Evolutionary conservation across 2,329 filamentous ascomycete species (phyloP), one percentile per base, ranked within the genome.

Genomic region (Akanthomyces lecanii): DNA sequence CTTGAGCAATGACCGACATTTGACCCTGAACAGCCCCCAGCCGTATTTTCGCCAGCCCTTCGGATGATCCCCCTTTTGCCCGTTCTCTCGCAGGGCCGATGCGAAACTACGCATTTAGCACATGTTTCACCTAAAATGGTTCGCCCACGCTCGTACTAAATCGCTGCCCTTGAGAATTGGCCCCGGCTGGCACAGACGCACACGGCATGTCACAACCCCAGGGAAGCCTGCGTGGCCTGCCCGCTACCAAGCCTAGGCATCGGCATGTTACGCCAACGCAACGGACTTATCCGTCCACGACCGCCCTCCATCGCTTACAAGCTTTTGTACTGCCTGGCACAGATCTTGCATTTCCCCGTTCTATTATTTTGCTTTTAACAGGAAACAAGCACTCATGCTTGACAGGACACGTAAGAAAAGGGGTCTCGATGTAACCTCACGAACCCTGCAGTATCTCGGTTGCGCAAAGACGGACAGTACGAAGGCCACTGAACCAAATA

Each of bases 101-200:
- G 58, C 50, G 50, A 61, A 61, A 61, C 58, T 42, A 28, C 50
- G 58, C 48, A 60, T 44, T 36, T 45, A 45, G 28, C 23, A 30
- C 33, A 30, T 45, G 58, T 61, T 51, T 61, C 58, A 53, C 38
- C 58, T 53, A 61, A 61, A 60, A 28, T 44, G 47, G 47, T 61
- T 53, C 57, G 38, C 48, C 33, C 21, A n/a, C 10, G 12, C 14
- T 16, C 38, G 18, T 54, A 42, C 53, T n/a, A 5, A 23, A 40
- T 53, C 6, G 33, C 36, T n/a, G 38, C n/a, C 33, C 21, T 40
- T 40, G 33, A 50, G 42, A 3, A 10, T 16, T 40, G 38, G 10
- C 16, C 38, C 36, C 11, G 14, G n/a, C 30, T 3, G 16, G 52
- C 52, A 55, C 52, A 23, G 52, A 55, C 42, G 40, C 38, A 55